Evolutionary conservation across 1,139 yeast species (phyloP).

Genomic region (Chernovozyma aurita): DNA sequence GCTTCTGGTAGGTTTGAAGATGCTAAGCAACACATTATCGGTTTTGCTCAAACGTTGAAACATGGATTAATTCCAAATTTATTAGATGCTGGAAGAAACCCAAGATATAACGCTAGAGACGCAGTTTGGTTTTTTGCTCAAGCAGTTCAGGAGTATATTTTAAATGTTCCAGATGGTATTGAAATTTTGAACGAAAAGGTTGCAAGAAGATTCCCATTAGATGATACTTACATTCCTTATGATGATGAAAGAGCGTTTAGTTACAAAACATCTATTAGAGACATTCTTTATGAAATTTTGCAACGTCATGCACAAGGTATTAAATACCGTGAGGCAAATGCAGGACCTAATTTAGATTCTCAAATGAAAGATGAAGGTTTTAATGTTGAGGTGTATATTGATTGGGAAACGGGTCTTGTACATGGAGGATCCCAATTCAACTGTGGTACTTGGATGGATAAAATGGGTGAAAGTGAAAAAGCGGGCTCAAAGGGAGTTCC

Average conservation of each 20-base stretch:
- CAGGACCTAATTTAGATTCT: conserved; percentile 81
- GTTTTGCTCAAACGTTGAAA: conserved; percentile 86
- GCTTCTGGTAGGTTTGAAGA: conserved; percentile 76
- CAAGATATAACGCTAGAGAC: conserved; percentile 93
- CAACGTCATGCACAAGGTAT: conserved; percentile 86
- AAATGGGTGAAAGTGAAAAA: conserved; percentile 89
- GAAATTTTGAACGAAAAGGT: conserved; percentile 67
- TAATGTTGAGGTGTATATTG: conserved; percentile 74
- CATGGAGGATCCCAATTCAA: conserved; percentile 90
- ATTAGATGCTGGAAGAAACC: conserved; percentile 88
- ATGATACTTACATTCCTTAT: conserved; percentile 69
- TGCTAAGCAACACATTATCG: conserved; percentile 76
- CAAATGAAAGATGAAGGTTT: conserved; percentile 94
- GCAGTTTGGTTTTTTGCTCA: conserved; percentile 95
- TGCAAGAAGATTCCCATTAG: conserved; percentile 81
- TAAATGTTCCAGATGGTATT: conserved; percentile 64
- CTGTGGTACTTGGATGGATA: conserved; percentile 99
- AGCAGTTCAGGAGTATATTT: conserved; percentile 77
- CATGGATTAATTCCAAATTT: conserved; percentile 94
- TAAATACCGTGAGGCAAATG: conserved; percentile 89
- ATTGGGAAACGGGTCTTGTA: conserved; percentile 84
- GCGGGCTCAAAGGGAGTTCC: conserved; percentile 89
- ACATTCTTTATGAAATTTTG: conserved; percentile 76
- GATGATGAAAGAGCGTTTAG: conserved; percentile 76
- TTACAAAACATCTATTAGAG: conserved; percentile 64